Percentiles rank a stretch among this genome's conserved stretches.
Evolutionary conservation across 306 rosid genomes (phyloP).

Genomic region (Castanopsis chinensis): DNA sequence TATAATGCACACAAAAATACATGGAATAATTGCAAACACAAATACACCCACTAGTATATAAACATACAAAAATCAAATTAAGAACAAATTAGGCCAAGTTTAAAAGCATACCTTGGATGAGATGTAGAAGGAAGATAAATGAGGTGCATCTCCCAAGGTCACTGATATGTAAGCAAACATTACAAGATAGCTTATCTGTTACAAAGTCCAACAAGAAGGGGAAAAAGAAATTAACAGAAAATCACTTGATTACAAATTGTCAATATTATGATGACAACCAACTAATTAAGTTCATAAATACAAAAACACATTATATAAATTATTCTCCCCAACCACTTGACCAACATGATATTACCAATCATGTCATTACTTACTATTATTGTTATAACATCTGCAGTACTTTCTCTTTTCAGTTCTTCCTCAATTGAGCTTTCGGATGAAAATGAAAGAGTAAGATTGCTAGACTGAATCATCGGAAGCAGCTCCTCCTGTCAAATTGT

Average conservation of each 20-base stretch:
- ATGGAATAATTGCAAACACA: not conserved
- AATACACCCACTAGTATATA: not conserved
- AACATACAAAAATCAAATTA: not conserved
- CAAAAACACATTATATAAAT: constrained; percentile 1
- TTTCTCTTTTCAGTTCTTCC: constrained; percentile 95
- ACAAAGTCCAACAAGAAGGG: constrained; percentile 23
- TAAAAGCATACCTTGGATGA: constrained; percentile 73
- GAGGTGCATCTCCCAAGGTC: constrained; percentile 77
- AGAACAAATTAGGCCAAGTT: constrained; percentile 5
- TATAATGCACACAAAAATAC: no score
- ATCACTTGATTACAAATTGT: not conserved
- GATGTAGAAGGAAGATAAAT: constrained; percentile 64
- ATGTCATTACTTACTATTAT: constrained; percentile 57
- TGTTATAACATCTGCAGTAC: constrained; percentile 92
- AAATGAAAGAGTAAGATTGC: constrained; percentile 85
- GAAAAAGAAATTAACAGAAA: not conserved
- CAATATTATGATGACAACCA: constrained; percentile 9
- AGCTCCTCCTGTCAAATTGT: constrained; percentile 74
- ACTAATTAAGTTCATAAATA: constrained; percentile 11
- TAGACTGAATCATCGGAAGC: constrained; percentile 72
- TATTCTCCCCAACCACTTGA: constrained; percentile 4
- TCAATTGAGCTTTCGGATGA: constrained; percentile 91
- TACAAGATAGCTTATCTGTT: constrained; percentile 90
- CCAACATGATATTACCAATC: constrained; percentile 6
- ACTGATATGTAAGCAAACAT: constrained; percentile 92